A percentile compares a stretch with the other conserved stretches of the same genome.
These are phyloP conservation scores for Aspergillus glaucus DNA, from an alignment of 2,329 filamentous ascomycete genomes.

Conservation along the genomic window DNA sequence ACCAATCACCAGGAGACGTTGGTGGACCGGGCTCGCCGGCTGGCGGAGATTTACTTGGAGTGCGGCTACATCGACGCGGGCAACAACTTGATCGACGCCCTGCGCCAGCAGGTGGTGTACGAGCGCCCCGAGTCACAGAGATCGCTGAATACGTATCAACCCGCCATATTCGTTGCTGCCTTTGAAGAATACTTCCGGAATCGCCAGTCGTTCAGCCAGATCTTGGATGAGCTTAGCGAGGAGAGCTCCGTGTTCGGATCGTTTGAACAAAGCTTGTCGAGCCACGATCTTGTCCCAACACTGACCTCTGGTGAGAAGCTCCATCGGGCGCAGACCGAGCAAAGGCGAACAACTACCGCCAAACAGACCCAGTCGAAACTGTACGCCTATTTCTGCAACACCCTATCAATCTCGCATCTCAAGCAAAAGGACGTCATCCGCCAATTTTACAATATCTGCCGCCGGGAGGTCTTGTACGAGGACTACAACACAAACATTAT, in stretches of 20 bases:
- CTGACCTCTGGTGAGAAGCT: conserved; percentile 26
- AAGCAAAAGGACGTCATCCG: conserved; percentile 22
- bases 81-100: conserved; percentile 39
- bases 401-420: conserved; percentile 21
- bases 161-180: conserved; percentile 41
- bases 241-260: conserved; percentile 39
- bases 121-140: conserved; percentile 30
- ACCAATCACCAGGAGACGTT: conserved; percentile 39
- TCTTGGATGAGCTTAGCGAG: conserved; percentile 39
- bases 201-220: conserved; percentile 30
- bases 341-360: conserved; percentile 24
- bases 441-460: conserved; percentile 28
- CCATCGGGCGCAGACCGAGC: conserved; percentile 22
- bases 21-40: conserved; percentile 41
- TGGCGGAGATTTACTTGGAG: conserved; percentile 42
- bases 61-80: conserved; percentile 38
- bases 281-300: conserved; percentile 28
- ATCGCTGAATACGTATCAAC: conserved; percentile 26
- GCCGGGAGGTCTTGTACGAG: conserved; percentile 24
- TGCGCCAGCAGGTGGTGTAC: conserved; percentile 47
- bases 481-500: conserved; percentile 28
- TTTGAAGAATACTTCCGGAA: conserved; percentile 40
- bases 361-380: conserved; percentile 27
- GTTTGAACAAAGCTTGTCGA: conserved; percentile 28
- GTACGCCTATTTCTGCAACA: conserved; percentile 33